Evolutionary conservation across 148 eudicot species (phyloP), one percentile per base, ranked within the genome.

Genomic region (Linanthus parryae): DNA sequence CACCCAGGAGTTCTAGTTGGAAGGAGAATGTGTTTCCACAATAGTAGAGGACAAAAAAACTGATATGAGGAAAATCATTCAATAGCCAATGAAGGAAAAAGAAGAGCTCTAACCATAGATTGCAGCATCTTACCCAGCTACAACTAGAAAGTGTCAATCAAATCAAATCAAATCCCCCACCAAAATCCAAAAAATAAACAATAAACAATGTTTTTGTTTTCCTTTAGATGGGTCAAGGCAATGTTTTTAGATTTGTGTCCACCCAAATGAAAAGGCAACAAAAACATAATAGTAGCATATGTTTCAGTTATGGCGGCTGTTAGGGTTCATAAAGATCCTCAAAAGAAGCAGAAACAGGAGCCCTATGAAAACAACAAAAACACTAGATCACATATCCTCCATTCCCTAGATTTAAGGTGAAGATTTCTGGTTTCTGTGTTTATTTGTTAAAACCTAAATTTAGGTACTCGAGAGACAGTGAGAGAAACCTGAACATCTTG

Each of bases 361-460:
- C 44, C 70, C 74, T 69, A 74, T n/a, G n/a, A n/a, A n/a, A 67
- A 60, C 49, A 56, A 64, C 67, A 61, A 55, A 16, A 44, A 44
- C 38, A 19, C 66, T 55, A 54, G 27, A 44, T 21, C 5, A 44
- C 12, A 48, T 28, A 52, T 47, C 61, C 22, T 62, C 68, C 74
- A 41, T 41, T 22, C 54, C 65, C 72, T 58, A 43, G 59, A 54
- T 51, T 37, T 45, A 34, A 56, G 67, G 59, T 51, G 67, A 49
- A 5, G 2, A 12, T 2, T 18, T 41, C 20, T 8, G 3, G 11
- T 18, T 38, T 12, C 16, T 7, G 0, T 38, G 1, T 10, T 38
- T 38, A 12, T 38, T 38, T 12, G 42, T 10, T 4, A 38, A 12
- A 1, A 38, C 5, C 5, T 38, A 38, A 38, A 38, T 16, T 27